Evolutionary conservation across 345 rosid genomes (phyloP), one percentile per base, ranked within the genome.

Genomic region (Eutrema japonicum): DNA sequence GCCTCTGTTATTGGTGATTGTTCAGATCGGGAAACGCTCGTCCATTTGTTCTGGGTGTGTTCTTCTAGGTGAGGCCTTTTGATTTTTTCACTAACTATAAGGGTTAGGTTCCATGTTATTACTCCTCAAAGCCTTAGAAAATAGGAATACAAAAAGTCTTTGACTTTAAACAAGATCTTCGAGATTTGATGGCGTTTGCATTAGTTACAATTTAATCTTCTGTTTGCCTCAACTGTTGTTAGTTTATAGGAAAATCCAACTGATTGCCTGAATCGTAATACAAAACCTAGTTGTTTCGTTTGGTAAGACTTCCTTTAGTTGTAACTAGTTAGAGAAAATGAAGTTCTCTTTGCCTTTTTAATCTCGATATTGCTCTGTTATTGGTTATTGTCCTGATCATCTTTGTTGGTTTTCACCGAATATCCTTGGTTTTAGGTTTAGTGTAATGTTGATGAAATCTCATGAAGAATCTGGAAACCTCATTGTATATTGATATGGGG

Each of bases 41-140:
- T 95, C 97, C 18, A 81, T 95, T 75, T 95, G 97, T 97, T 95
- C 89, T 82, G 97, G 98, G 6, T 87, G 89, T 82, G 99, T 95
- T 77, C 84, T 95, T 68, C 90, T 96, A 84, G 99, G 99, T 95
- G 74, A 60, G 68, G 79, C 35, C 7, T 16, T 48, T 59, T 63
- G 6, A 26, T 51, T 8, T 48, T 40, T 14, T 41, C 61, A 18
- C 18, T 13, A 37, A 13, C 16, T 9, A 12, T 8, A 14, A 0
- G 3, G 2, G 56, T 48, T 35, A 49, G 47, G 11, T 5, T 43
- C 22, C 6, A 18, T 61, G 56, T 48, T 49, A 14, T 26, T 41
- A 41, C 32, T 50, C 33, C 18, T 49, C 47, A 2, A 65, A 64
- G 38, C n/a, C 10, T 18, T 42, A 4, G n/a, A 42, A 10, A 45